Evolutionary conservation across 2,329 filamentous ascomycete species (phyloP), one percentile per base, ranked within the genome.

Genomic region (Apiospora kogelbergensis): DNA sequence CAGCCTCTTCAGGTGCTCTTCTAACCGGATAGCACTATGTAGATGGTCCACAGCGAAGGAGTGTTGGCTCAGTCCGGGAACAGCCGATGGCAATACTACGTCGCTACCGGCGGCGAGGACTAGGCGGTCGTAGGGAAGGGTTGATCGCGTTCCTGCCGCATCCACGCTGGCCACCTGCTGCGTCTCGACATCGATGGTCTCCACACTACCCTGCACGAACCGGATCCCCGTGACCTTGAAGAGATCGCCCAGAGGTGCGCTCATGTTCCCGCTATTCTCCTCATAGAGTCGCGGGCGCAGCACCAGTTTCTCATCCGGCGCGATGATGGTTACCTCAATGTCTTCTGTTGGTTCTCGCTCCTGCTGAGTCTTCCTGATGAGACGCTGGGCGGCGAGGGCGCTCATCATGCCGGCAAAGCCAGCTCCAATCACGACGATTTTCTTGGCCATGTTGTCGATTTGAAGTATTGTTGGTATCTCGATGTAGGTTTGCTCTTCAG

Each of bases 321-420:
- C 73, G 30, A 81, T 72, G 65, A 81, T 72, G 6, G 72, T 40
- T 33, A 81, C 73, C 24, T 79, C 71, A 37, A 80, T 70, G 13
- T 72, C 68, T 5, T 70, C 17, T 9, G 40, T 24, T 26, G 37
- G 11, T 7, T 42, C 33, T 10, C 17, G 2, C 20, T 3, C 20
- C 17, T 68, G 67, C 30, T 72, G 57, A 6, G 66, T 68, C 20
- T 77, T 70, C 7, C 72, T 71, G 15, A 79, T 72, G 15, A 81
- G 76, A 2, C 79, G 76, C 63, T 73, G 74, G 30, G 80, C 80
- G 6, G 78, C 71, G 1, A 81, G 72, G 7, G 80, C 80, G 44
- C 79, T 81, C 78, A 78, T 80, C 2, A 80, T 66, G 11, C 80
- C 80, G 26, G 78, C 77, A 60, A 81, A 81, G 0, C 80, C 79